These are phyloP conservation scores for Penicillium taxi DNA, from an alignment of 495 filamentous ascomycete genomes.

Conservation along the genomic window DNA sequence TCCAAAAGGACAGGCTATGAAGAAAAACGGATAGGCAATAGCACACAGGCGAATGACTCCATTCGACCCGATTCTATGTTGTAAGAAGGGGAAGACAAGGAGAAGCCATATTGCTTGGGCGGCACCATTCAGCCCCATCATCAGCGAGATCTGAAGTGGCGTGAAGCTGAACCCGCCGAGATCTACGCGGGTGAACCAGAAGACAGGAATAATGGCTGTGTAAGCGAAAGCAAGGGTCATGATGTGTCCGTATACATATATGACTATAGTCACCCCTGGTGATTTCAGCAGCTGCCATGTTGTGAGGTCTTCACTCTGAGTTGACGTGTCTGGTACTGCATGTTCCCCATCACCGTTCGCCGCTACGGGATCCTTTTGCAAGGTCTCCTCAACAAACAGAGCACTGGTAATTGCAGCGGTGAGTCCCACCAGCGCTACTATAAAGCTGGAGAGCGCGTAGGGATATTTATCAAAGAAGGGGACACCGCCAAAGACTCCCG, in stretches of 20 bases:
- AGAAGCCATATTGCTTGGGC: constrained; percentile 60
- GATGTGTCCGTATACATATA: constrained; percentile 51
- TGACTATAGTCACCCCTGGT: constrained; percentile 54
- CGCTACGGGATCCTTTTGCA: constrained; percentile 20
- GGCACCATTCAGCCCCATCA: constrained; percentile 50
- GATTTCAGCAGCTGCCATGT: constrained; percentile 48
- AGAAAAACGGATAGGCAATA: constrained; percentile 50
- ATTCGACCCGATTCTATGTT: constrained; percentile 51
- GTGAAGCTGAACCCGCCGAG: constrained; percentile 57
- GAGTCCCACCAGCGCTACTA: constrained; percentile 41
- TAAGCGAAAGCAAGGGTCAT: constrained; percentile 57
- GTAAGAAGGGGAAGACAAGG: constrained; percentile 53
- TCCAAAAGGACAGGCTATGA: constrained; percentile 39
- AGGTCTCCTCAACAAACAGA: constrained; percentile 51
- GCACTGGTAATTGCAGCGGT: constrained; percentile 40
- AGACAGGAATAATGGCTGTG: constrained; percentile 53
- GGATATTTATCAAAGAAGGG: constrained; percentile 54
- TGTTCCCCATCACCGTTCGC: constrained; percentile 3
- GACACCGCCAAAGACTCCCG: constrained; percentile 43
- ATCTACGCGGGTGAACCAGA: constrained; percentile 47
- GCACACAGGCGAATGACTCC: constrained; percentile 49
- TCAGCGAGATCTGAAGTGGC: constrained; percentile 48
- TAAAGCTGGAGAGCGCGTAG: constrained; percentile 54
- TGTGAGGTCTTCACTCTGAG: constrained; percentile 22
- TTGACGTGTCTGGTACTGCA: background rate